Conservation (phyloP, 164 flowering plant genomes). For the Sedum album region DNA sequence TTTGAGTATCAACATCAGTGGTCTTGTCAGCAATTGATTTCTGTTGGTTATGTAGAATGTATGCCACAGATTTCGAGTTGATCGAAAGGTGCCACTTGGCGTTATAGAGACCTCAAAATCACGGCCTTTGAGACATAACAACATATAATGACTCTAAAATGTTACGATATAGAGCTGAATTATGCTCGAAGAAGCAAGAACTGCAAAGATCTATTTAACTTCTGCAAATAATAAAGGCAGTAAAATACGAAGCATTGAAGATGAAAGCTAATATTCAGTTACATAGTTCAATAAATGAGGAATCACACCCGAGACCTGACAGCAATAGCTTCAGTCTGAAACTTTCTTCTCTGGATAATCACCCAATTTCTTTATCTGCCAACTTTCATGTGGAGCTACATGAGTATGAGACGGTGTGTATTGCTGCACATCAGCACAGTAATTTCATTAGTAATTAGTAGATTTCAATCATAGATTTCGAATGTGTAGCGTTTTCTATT, state of each 20-base stretch:
- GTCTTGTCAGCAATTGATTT: not conserved
- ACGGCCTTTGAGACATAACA: too few species aligned
- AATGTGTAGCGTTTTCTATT: not conserved
- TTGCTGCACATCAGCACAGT: constrained; percentile 43
- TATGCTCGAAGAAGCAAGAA: too few species aligned
- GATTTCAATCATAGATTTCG: too few species aligned
- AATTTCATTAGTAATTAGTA: not conserved
- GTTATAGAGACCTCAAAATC: too few species aligned
- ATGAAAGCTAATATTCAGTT: not conserved
- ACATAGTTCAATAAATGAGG: constrained; percentile 7
- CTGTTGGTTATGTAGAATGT: not conserved
- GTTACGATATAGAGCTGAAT: too few species aligned
- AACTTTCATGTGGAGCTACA: constrained; percentile 71
- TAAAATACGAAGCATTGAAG: not conserved
- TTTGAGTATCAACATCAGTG: not conserved
- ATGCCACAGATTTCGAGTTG: not conserved
- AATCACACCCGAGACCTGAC: not conserved
- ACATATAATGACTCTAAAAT: too few species aligned
- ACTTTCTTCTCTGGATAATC: constrained; percentile 28
- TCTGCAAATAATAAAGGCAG: not conserved
- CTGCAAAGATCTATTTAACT: not conserved
- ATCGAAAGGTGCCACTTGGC: too few species aligned
- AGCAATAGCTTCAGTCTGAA: constrained; percentile 19
- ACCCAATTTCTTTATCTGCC: constrained; percentile 59
- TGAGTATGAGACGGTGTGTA: constrained; percentile 55